Evolutionary conservation across 1,139 yeast genomes (phyloP).

Genomic region (Candida tropicalis): DNA sequence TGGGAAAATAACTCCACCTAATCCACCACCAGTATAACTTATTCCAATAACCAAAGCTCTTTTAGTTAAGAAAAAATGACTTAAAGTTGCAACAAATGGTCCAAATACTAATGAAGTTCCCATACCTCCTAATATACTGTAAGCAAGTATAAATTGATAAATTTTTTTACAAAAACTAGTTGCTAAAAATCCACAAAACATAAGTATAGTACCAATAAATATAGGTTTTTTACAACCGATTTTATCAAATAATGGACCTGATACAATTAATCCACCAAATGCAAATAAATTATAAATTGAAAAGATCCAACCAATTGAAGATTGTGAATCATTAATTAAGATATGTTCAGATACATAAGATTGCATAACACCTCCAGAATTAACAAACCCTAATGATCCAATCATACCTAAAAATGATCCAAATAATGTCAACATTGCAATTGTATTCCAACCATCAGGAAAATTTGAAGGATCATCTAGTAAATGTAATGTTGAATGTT

Average conservation of each 20-base stretch:
- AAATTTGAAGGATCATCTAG: slow-evolving; percentile 23
- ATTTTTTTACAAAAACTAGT: slow-evolving; percentile 23
- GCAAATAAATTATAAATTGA: slow-evolving; percentile 32
- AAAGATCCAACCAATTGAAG: slow-evolving; percentile 37
- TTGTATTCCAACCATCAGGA: slow-evolving; percentile 29
- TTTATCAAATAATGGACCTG: slow-evolving; percentile 35
- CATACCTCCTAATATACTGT: slow-evolving; percentile 28
- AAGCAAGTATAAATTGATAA: slow-evolving; percentile 30
- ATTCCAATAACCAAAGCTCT: slow-evolving; percentile 30
- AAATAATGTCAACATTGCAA: slow-evolving; percentile 21
- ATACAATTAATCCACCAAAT: slow-evolving; percentile 27
- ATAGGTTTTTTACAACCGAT: slow-evolving; percentile 26
- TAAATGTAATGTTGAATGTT: slow-evolving; percentile 6
- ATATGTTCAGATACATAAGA: slow-evolving; percentile 25
- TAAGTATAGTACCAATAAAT: slow-evolving; percentile 19
- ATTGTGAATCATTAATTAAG: slow-evolving; percentile 20
- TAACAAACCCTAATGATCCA: slow-evolving; percentile 30
- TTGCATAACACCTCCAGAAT: slow-evolving; percentile 32
- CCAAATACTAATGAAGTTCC: slow-evolving; percentile 30
- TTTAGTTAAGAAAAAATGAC: slow-evolving; percentile 26
- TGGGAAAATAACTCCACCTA: slow-evolving; percentile 34
- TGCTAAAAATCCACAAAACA: slow-evolving; percentile 26
- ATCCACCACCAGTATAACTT: slow-evolving; percentile 30
- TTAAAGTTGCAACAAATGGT: slow-evolving; percentile 25
- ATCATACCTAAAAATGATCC: slow-evolving; percentile 31